Base-by-base conservation (phyloP, 2,329 filamentous ascomycete genomes). In the Alternaria sp. region DNA sequence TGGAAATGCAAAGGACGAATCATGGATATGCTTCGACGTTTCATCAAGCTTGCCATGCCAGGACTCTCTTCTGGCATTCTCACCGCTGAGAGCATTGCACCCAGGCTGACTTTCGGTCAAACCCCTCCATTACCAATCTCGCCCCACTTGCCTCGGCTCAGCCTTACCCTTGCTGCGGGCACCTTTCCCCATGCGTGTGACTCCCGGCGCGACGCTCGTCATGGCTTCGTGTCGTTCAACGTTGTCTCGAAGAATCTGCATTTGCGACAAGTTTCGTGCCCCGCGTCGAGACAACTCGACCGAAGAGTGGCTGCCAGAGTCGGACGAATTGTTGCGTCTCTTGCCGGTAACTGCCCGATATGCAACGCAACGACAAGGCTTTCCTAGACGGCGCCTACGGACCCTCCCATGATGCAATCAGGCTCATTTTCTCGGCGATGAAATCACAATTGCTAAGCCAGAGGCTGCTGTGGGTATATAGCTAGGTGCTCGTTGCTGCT, bases 111-210 rank as follows among this genome's bases (percentile, higher is more conserved):
- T 26, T 45, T 31, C 34, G 24, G 23, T 26, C 34, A 9, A 39
- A 51, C 57, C 60, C 59, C 44, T 55, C 56, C 60, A 61, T 65
- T 60, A 61, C 60, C 56, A 66, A 62, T 60, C 50, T 34, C n/a
- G 46, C 63, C 68, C 68, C 67, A 67, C 67, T 67, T 71, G 61
- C 68, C 68, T 70, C 67, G 68, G 68, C 57, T 62, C 56, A 63
- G 56, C 44, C 53, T 45, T 58, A 56, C 40, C 17, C 39, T 24
- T 26, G 34, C 36, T 61, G 60, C 62, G 63, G 63, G 33, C 60
- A 41, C 61, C 58, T 69, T 58, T 13, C 66, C 59, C 9, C 33
- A 68, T 52, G 14, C 42, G 50, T 57, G n/a, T 31, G 31, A 56
- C 51, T 56, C 59, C 66, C 66, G 67, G 56, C 51, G 51, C 48